These are phyloP conservation scores for Trichoderma atroviride DNA, from an alignment of 2,329 filamentous ascomycete genomes.

Conservation along the genomic window DNA sequence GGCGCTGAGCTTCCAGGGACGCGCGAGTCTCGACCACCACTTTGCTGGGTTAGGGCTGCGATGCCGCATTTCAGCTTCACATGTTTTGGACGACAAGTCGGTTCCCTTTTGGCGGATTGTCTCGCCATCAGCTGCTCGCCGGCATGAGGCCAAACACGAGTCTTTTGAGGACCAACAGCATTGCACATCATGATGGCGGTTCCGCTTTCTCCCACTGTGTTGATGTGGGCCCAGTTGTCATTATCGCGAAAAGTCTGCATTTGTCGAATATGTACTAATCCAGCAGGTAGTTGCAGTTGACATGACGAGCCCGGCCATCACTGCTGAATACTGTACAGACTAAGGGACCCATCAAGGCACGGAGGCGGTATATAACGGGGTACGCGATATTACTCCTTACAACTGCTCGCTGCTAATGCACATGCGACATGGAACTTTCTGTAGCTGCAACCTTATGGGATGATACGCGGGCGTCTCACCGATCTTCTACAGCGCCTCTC, in stretches of 20 bases:
- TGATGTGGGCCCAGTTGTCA: constrained; percentile 4
- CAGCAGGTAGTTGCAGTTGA: not conserved
- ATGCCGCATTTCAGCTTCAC: not conserved
- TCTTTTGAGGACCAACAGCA: not conserved
- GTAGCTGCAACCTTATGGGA: not conserved
- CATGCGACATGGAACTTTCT: not conserved
- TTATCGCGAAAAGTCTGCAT: constrained; percentile 10
- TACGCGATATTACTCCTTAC: not conserved
- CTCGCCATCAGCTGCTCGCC: not conserved
- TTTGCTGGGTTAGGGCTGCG: not conserved
- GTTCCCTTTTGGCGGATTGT: not conserved
- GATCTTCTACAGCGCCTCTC: not conserved
- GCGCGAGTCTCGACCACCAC: not conserved
- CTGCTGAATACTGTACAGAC: not conserved
- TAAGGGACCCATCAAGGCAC: not conserved
- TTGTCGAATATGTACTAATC: not conserved
- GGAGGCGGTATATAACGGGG: not conserved
- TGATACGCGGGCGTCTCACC: not conserved
- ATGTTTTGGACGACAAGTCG: not conserved
- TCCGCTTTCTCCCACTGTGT: constrained; percentile 3
- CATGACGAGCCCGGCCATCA: not conserved
- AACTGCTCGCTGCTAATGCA: not conserved
- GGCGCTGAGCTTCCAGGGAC: constrained; percentile 15
- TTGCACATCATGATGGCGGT: not conserved
- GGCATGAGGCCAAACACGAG: not conserved